phyloP scores from a whole-genome alignment of 2,329 filamentous ascomycete species.

The Penicillium sp. region DNA sequence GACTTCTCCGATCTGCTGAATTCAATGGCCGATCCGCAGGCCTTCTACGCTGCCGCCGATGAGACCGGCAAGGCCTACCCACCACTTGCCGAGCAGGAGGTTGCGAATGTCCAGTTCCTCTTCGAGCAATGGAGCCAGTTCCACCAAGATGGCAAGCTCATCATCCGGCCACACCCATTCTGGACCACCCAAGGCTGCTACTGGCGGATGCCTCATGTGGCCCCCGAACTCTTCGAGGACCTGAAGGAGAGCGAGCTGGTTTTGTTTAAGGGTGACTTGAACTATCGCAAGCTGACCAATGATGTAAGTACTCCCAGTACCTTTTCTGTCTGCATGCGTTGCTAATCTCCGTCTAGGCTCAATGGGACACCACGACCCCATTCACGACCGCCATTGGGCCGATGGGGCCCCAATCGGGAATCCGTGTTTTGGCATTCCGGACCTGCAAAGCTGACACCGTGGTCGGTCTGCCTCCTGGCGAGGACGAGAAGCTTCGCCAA shows the following conservation, averaged over 20 bases:
- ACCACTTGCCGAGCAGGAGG: conserved; percentile 70
- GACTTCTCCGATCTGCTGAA: conserved; percentile 85
- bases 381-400: conserved; percentile 86
- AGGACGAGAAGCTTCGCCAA: conserved; percentile 77
- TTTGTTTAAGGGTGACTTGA: conserved; percentile 96
- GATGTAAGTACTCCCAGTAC: conserved; percentile 67
- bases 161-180: conserved; percentile 82
- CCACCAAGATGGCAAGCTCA: conserved; percentile 81
- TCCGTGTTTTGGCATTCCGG: conserved; percentile 83
- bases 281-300: conserved; percentile 89
- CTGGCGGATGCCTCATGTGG: conserved; percentile 78
- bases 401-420: conserved; percentile 76
- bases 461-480: conserved; percentile 79
- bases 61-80: conserved; percentile 60
- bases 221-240: conserved; percentile 72
- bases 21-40: conserved; percentile 74
- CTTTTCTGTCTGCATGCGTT: not conserved
- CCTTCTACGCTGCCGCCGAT: conserved; percentile 80
- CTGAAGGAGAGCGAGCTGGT: conserved; percentile 83
- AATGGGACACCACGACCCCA: conserved; percentile 85
- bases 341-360: conserved; percentile 53
- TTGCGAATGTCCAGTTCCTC: conserved; percentile 70
- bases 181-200: conserved; percentile 89
- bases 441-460: conserved; percentile 98
- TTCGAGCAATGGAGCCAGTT: conserved; percentile 80